Evolutionary conservation across 495 filamentous ascomycete species (phyloP).

Genomic region (Hyaloscypha bicolor): DNA sequence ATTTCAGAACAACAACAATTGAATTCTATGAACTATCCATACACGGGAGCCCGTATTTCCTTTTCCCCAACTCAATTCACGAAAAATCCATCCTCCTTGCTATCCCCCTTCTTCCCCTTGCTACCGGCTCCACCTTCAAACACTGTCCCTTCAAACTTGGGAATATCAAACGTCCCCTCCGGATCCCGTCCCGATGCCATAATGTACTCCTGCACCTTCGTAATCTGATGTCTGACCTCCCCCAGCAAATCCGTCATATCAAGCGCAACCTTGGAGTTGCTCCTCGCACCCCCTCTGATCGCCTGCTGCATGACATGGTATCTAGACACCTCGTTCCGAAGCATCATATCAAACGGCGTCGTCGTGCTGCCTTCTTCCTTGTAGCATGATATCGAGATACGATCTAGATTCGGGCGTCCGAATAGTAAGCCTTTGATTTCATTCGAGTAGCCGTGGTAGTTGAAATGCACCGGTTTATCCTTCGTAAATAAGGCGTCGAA

Average conservation of each 20-base stretch:
- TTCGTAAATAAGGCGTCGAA: slow-evolving; percentile 65
- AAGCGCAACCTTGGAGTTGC: slow-evolving; percentile 52
- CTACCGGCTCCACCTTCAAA: slow-evolving; percentile 21
- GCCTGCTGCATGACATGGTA: slow-evolving; percentile 65
- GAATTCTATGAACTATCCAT: neutral
- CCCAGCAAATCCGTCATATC: slow-evolving; percentile 49
- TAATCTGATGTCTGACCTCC: slow-evolving; percentile 52
- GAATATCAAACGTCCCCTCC: slow-evolving; percentile 56
- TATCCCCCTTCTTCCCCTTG: slow-evolving; percentile 4
- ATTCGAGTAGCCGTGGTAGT: slow-evolving; percentile 70
- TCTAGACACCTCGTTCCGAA: slow-evolving; percentile 62
- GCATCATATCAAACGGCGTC: slow-evolving; percentile 77
- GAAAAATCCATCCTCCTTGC: slow-evolving; percentile 31
- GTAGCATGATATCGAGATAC: slow-evolving; percentile 64
- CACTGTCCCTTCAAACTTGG: slow-evolving; percentile 41
- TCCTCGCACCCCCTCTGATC: slow-evolving; percentile 48
- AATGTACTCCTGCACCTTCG: slow-evolving; percentile 59
- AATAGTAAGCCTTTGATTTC: slow-evolving; percentile 68
- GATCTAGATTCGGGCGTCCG: slow-evolving; percentile 51
- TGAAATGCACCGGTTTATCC: slow-evolving; percentile 64
- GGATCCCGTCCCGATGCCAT: slow-evolving; percentile 57
- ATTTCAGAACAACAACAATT: too few species aligned
- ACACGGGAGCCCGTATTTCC: neutral
- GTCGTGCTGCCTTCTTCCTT: slow-evolving; percentile 72
- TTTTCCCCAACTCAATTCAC: slow-evolving; percentile 21